Evolutionary conservation across 805 yeast genomes (phyloP).

Genomic region (Brettanomyces bruxellensis): DNA sequence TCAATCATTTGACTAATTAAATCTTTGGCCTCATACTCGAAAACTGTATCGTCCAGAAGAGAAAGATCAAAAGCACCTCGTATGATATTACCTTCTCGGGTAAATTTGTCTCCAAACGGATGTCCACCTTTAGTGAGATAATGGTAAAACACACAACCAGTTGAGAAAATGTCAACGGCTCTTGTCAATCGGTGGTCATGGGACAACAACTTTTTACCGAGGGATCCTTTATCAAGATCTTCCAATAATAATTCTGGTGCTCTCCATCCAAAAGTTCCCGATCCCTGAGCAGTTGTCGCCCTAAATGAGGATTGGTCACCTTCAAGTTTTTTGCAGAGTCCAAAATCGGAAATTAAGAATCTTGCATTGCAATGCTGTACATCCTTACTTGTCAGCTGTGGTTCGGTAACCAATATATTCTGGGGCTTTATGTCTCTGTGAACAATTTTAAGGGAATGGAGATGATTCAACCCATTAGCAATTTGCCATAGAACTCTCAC

Average conservation of each 20-base stretch:
- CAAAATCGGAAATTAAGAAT: slow-evolving; percentile 88
- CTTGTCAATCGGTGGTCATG: slow-evolving; percentile 61
- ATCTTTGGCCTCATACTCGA: slow-evolving; percentile 58
- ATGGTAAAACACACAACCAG: slow-evolving; percentile 91
- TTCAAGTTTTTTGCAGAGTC: slow-evolving; percentile 86
- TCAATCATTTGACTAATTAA: slow-evolving; percentile 66
- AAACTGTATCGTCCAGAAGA: slow-evolving; percentile 35
- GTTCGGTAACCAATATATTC: slow-evolving; percentile 75
- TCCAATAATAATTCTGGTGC: slow-evolving; percentile 79
- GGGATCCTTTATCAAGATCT: slow-evolving; percentile 12
- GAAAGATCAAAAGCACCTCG: slow-evolving; percentile 49
- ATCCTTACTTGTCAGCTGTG: slow-evolving; percentile 30
- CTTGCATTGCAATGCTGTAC: slow-evolving; percentile 40
- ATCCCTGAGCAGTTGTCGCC: slow-evolving; percentile 87
- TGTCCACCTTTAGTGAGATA: slow-evolving; percentile 76
- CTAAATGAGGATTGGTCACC: slow-evolving; percentile 88
- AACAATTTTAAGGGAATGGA: slow-evolving; percentile 84
- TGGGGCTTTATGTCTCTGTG: slow-evolving; percentile 95
- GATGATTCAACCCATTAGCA: slow-evolving; percentile 74
- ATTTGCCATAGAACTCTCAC: slow-evolving; percentile 61
- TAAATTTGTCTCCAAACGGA: slow-evolving; percentile 90
- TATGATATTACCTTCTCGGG: slow-evolving; percentile 83
- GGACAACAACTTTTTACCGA: neutral
- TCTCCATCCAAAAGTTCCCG: slow-evolving; percentile 98
- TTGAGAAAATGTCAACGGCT: slow-evolving; percentile 86